These are phyloP conservation scores for Calonectria pseudoreteaudii DNA, from an alignment of 2,329 filamentous ascomycete genomes.

Conservation along the genomic window DNA sequence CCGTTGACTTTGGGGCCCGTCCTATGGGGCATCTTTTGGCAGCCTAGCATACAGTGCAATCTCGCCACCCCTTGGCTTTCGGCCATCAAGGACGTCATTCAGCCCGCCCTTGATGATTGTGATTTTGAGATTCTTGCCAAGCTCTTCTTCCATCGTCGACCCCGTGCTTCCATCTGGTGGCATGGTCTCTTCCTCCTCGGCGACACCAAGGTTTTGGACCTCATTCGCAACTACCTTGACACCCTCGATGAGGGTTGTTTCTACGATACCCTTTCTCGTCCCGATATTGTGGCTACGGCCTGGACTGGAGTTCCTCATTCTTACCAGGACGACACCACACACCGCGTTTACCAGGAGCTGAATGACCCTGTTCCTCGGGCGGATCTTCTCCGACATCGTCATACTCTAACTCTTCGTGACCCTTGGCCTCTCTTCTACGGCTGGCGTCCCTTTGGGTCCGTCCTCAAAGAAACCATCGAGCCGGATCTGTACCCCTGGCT, in stretches of 20 bases:
- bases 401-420: constrained; percentile 42
- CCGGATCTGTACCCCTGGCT: constrained; percentile 45
- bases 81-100: constrained; percentile 37
- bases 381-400: constrained; percentile 39
- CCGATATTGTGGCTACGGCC: constrained; percentile 42
- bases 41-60: constrained; percentile 45
- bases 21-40: constrained; percentile 48
- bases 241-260: constrained; percentile 43
- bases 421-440: constrained; percentile 44
- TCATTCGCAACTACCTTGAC: constrained; percentile 39
- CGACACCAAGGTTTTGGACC: constrained; percentile 32
- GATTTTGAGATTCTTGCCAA: constrained; percentile 41
- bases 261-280: constrained; percentile 39
- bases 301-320: constrained; percentile 42
- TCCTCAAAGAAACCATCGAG: constrained; percentile 36
- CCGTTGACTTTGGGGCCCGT: constrained; percentile 40
- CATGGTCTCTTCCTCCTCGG: constrained; percentile 44
- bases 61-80: constrained; percentile 46
- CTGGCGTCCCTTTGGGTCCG: constrained; percentile 40
- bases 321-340: constrained; percentile 34
- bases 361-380: constrained; percentile 32
- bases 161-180: constrained; percentile 45
- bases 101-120: constrained; percentile 32
- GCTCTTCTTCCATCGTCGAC: constrained; percentile 41
- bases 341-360: constrained; percentile 29